Percentiles rank a stretch among this genome's conserved stretches.
Evolutionary conservation across 176 grass and related monocot species (phyloP).

Genomic region (Metroxylon sagu): DNA sequence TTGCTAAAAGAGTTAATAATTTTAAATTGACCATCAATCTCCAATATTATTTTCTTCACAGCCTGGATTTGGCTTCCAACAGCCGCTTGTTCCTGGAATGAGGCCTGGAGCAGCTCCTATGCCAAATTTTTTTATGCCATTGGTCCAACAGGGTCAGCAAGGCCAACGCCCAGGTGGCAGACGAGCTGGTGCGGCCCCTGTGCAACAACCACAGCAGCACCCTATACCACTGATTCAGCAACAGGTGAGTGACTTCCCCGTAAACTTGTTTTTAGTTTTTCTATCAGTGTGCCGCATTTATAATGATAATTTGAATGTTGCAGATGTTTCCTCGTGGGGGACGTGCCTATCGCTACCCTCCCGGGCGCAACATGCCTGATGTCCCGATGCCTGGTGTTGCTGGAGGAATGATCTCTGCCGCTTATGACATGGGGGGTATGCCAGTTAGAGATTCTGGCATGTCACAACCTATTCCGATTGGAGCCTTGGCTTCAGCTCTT

Average conservation of each 20-base stretch:
- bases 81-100: slow-evolving; percentile 85
- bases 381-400: slow-evolving; percentile 40
- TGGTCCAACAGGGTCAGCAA: slow-evolving; percentile 75
- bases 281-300: neutral
- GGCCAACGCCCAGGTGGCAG: slow-evolving; percentile 63
- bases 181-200: slow-evolving; percentile 40
- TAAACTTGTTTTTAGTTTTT: neutral
- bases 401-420: slow-evolving; percentile 56
- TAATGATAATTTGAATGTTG: too few relatives aligned
- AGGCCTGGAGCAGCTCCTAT: slow-evolving; percentile 61
- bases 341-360: slow-evolving; percentile 62
- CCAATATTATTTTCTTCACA: slow-evolving; percentile 2
- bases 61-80: slow-evolving; percentile 86
- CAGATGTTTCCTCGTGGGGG: slow-evolving; percentile 74
- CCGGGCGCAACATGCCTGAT: slow-evolving; percentile 70
- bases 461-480: slow-evolving; percentile 54
- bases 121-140: slow-evolving; percentile 75
- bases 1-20: too few relatives aligned
- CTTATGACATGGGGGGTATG: slow-evolving; percentile 59
- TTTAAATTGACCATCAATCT: too few relatives aligned
- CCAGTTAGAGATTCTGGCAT: slow-evolving; percentile 47
- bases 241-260: slow-evolving; percentile 38
- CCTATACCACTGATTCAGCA: slow-evolving; percentile 58
- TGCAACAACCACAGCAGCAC: slow-evolving; percentile 49
- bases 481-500: slow-evolving; percentile 79